These are phyloP conservation scores for Cornus kousa DNA, from an alignment of 148 eudicot genomes.

Conservation along the genomic window DNA sequence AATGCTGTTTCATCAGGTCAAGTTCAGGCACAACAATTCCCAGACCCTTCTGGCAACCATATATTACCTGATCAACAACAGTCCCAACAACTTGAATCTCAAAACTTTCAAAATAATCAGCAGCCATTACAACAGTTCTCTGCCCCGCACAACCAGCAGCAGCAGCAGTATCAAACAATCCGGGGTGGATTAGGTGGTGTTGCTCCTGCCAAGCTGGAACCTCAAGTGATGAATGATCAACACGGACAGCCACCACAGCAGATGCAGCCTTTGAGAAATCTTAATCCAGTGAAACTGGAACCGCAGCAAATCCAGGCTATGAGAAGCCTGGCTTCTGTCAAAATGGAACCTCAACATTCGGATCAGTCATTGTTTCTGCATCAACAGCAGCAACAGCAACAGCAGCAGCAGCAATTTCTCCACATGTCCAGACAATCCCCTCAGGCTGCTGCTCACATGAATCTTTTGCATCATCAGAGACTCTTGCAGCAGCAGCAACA, in stretches of 20 bases:
- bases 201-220: conserved; percentile 59
- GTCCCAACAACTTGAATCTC: conserved; percentile 53
- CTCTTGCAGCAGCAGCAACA: conserved; percentile 37
- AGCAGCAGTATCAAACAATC: conserved; percentile 37
- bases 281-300: conserved; percentile 69
- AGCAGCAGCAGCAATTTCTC: conserved; percentile 46
- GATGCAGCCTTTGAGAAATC: conserved; percentile 56
- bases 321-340: conserved; percentile 54
- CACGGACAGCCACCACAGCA: conserved; percentile 47
- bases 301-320: conserved; percentile 63
- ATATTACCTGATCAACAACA: conserved; percentile 54
- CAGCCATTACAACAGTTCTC: conserved; percentile 49
- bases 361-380: conserved; percentile 69
- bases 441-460: conserved; percentile 74
- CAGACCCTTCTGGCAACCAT: conserved; percentile 37
- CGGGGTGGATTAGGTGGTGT: conserved; percentile 57
- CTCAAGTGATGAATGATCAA: conserved; percentile 50
- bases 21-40: conserved; percentile 43
- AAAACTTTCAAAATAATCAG: conserved; percentile 58
- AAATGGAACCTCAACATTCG: conserved; percentile 80
- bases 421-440: conserved; percentile 79
- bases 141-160: conserved; percentile 35
- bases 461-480: conserved; percentile 78
- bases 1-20: conserved; percentile 53
- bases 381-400: conserved; percentile 80